phyloP scores from a whole-genome alignment of 257 asterid species.

The Solanum boliviense region DNA sequence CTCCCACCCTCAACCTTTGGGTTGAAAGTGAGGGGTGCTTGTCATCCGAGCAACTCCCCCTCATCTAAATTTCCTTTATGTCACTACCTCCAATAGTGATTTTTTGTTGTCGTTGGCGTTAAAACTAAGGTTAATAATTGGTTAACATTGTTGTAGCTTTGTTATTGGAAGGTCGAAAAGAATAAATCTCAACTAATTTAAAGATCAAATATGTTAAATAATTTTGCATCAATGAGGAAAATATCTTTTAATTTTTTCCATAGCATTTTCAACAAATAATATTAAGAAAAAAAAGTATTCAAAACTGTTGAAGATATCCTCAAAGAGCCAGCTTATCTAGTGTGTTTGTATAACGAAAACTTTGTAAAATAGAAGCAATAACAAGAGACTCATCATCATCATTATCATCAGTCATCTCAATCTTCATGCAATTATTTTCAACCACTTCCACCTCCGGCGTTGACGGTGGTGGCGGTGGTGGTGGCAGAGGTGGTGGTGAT shows the following conservation, averaged over 20 bases:
- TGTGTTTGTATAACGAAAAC: conserved; percentile 14
- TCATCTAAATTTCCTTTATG: neutral
- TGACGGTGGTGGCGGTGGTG: neutral
- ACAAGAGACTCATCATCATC: conserved; percentile 26
- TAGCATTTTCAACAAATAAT: neutral
- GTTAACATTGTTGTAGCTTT: neutral
- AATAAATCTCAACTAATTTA: neutral
- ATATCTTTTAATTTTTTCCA: neutral
- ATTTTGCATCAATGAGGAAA: neutral
- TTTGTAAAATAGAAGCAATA: conserved; percentile 35
- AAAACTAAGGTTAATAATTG: neutral
- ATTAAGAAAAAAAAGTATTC: too few species aligned
- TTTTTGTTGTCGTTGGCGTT: neutral
- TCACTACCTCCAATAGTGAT: neutral
- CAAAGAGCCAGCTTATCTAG: conserved; percentile 2
- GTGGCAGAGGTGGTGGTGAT: neutral
- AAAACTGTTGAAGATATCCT: neutral
- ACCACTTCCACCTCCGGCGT: conserved; percentile 1
- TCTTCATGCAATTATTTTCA: neutral
- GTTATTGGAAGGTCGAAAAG: neutral
- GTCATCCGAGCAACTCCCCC: too few species aligned
- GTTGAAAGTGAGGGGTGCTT: too few species aligned
- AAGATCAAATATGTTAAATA: neutral
- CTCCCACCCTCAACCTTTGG: too few species aligned
- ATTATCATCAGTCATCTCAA: neutral